Base-by-base conservation (phyloP, 2,329 filamentous ascomycete species). In the Sclerotinia nivalis region DNA sequence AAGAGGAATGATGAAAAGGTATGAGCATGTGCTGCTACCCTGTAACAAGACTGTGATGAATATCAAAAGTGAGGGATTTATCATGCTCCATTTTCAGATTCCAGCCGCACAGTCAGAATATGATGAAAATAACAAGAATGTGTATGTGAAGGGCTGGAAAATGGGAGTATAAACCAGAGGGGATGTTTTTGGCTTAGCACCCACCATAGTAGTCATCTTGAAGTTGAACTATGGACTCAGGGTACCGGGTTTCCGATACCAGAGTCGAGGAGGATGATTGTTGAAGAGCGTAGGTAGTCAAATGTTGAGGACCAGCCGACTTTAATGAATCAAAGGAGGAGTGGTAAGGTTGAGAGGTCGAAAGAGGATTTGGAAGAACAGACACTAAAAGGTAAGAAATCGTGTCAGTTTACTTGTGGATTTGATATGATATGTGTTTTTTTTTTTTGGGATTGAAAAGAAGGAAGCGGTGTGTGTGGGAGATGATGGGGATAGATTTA, bases 121-220 rank as follows among this genome's bases (percentile, higher is more conserved):
- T 61, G 60, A 37, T 25, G 28, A 60, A 68, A 50, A 59, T 9
- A 58, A 77, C 74, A 76, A 75, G 73, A 78, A 76, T 66, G 76
- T 76, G 76, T 72, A 62, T 74, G 70, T 72, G 72, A 70, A 75
- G 73, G 74, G 74, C 75, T 73, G 73, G 77, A 77, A 75, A 76
- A 78, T 78, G 77, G 82, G 77, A 82, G 79, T 79, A 77, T 76
- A 78, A 77, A 79, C 77, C 76, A 78, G 76, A 77, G 76, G 76
- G 70, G 76, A 77, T 74, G 74, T 77, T 77, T 74, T 79, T 73
- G 75, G 76, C 76, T 78, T 79, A 75, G 78, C 76, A 76, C 80
- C 78, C 80, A 88, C 86, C 86, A 88, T 88, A 80, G 86, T 88
- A 82, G 86, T 87, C 86, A 88, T 88, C 78, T 79, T 84, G 79